Conservation (phyloP, 345 rosid genomes). For the Arabis hirsuta region DNA sequence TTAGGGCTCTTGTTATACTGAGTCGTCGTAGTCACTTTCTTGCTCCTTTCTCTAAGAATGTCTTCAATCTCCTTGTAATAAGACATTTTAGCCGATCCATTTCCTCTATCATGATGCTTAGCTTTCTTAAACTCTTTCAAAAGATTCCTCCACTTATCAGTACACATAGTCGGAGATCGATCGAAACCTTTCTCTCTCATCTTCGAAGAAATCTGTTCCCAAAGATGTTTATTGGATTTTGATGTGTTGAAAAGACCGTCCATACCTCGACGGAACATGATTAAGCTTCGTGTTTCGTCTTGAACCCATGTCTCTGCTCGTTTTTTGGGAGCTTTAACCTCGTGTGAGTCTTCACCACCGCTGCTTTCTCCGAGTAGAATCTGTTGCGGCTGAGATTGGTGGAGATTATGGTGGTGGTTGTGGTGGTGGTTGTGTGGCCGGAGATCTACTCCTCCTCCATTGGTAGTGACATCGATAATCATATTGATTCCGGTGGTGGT, state of each 20-base stretch:
- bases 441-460: constrained; percentile 50
- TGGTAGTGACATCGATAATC: constrained; percentile 80
- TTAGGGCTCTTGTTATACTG: constrained; percentile 66
- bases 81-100: constrained; percentile 91
- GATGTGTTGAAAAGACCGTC: constrained; percentile 92
- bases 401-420: constrained; percentile 34
- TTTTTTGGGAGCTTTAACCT: constrained; percentile 88
- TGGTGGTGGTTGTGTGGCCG: constrained; percentile 52
- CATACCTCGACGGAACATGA: constrained; percentile 79
- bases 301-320: constrained; percentile 99
- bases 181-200: constrained; percentile 98
- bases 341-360: constrained; percentile 73
- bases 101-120: constrained; percentile 76
- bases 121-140: constrained; percentile 96
- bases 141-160: constrained; percentile 99
- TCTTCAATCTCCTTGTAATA: constrained; percentile 96
- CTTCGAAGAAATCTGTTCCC: constrained; percentile 91
- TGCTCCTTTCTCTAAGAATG: constrained; percentile 84
- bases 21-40: constrained; percentile 41
- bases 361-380: constrained; percentile 86
- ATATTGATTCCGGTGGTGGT: constrained; percentile 57
- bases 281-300: constrained; percentile 88
- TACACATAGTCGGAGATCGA: constrained; percentile 98
- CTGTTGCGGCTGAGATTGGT: constrained; percentile 53
- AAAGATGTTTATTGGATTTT: constrained; percentile 94